These are phyloP conservation scores for Adansonia grandidieri DNA, from an alignment of 441 rosid genomes.

Conservation along the genomic window DNA sequence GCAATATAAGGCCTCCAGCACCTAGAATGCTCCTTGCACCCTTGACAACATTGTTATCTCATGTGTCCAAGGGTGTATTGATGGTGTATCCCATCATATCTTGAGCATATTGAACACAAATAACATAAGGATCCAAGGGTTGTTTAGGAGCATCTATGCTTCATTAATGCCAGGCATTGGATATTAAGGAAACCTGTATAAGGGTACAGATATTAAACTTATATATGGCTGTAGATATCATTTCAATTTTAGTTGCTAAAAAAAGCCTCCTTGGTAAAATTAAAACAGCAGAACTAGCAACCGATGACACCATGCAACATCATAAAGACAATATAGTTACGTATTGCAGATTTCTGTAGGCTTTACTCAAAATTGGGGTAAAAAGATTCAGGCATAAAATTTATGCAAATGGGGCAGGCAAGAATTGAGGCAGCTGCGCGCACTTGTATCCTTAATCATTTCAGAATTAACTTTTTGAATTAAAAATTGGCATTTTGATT, in stretches of 20 bases:
- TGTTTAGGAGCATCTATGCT: not conserved
- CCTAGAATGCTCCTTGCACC: too few species aligned
- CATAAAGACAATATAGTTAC: not conserved
- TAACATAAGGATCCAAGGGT: not conserved
- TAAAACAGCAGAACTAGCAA: not conserved
- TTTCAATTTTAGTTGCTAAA: not conserved
- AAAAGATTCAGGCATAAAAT: not conserved
- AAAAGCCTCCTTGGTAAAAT: not conserved
- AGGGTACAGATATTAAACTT: not conserved
- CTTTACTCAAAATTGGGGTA: not conserved
- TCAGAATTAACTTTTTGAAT: not conserved
- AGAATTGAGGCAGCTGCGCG: not conserved
- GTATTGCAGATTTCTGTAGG: not conserved
- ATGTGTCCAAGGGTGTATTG: not conserved
- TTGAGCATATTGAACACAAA: not conserved
- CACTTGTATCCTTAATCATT: not conserved
- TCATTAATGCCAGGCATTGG: not conserved
- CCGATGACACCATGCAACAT: not conserved
- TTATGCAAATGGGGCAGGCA: not conserved
- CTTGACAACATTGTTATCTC: too few species aligned
- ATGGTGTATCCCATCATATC: not conserved
- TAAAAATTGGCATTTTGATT: not conserved
- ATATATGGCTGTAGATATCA: not conserved
- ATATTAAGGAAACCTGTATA: not conserved
- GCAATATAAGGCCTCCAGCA: too few species aligned